A percentile compares a stretch with the other conserved stretches of the same genome.
Evolutionary conservation across 164 flowering plant genomes (phyloP).

Genomic region (Vitis rupestris): DNA sequence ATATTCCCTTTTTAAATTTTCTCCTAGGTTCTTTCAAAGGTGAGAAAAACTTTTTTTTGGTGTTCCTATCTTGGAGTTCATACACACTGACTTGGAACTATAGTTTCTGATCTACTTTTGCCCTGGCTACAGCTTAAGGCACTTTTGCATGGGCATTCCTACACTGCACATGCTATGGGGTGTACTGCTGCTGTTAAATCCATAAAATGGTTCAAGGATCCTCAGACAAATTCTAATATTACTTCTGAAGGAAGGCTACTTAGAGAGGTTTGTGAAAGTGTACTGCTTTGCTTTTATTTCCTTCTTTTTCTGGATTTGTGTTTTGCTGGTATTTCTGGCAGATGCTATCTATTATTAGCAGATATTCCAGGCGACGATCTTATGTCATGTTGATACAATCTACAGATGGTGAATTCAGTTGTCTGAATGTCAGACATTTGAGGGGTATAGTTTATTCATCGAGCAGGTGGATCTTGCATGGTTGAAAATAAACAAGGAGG

Average conservation of each 20-base stretch:
- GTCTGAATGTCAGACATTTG: too few species aligned
- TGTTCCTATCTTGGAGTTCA: background rate
- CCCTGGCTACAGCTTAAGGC: conserved; percentile 73
- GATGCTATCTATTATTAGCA: background rate
- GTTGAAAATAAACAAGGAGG: too few species aligned
- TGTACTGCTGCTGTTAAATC: conserved; percentile 86
- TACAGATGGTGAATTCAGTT: background rate
- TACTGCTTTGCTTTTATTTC: background rate
- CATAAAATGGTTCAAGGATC: conserved; percentile 85
- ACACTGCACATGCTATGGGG: conserved; percentile 96
- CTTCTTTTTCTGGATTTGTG: too few species aligned
- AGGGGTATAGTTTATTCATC: too few species aligned
- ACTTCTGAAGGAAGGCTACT: conserved; percentile 41
- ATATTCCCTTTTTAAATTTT: background rate
- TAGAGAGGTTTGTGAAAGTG: conserved; percentile 51
- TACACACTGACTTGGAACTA: background rate
- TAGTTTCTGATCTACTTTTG: background rate
- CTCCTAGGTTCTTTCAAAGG: background rate
- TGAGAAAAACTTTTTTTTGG: background rate
- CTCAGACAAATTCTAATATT: conserved; percentile 61
- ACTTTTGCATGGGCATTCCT: conserved; percentile 95
- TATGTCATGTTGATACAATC: background rate
- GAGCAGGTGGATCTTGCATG: too few species aligned
- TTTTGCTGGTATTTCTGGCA: background rate
- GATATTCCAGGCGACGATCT: background rate